Conservation (phyloP, 2,329 filamentous ascomycete species). For the Trichocomaceae sp. region DNA sequence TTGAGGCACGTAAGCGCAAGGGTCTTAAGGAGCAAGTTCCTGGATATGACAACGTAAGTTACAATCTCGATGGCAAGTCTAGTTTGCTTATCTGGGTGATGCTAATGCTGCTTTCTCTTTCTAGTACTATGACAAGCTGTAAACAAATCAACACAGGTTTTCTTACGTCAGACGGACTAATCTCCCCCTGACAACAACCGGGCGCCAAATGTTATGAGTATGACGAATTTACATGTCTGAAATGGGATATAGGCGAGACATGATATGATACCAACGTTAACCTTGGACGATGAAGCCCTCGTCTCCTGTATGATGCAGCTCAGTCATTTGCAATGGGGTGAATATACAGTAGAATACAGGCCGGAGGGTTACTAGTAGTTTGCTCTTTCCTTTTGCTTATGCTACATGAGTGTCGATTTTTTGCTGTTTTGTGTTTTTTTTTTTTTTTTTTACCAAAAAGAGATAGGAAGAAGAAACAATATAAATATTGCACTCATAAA, state of each 20-base stretch:
- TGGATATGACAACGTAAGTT: slow-evolving; percentile 88
- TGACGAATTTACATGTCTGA: slow-evolving; percentile 33
- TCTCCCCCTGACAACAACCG: slow-evolving; percentile 31
- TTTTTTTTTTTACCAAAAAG: slow-evolving; percentile 22
- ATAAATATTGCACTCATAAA: slow-evolving; percentile 14
- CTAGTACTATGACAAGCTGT: slow-evolving; percentile 99
- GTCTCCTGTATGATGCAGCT: slow-evolving; percentile 13
- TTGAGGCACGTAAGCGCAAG: slow-evolving; percentile 96
- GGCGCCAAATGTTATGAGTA: slow-evolving; percentile 37
- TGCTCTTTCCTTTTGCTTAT: slow-evolving; percentile 20
- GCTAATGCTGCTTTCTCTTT: slow-evolving; percentile 31
- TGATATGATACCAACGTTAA: slow-evolving; percentile 16
- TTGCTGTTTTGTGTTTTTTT: slow-evolving; percentile 23
- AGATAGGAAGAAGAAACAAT: slow-evolving; percentile 26
- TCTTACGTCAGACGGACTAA: slow-evolving; percentile 29
- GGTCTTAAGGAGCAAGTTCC: slow-evolving; percentile 96
- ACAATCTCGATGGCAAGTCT: neutral
- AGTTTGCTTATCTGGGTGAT: slow-evolving; percentile 22
- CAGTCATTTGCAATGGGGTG: slow-evolving; percentile 14
- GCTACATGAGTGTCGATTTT: slow-evolving; percentile 24
- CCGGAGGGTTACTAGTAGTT: slow-evolving; percentile 20
- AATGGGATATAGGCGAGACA: slow-evolving; percentile 11
- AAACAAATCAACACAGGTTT: slow-evolving; percentile 44
- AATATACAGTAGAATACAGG: slow-evolving; percentile 27
- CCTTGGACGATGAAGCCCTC: slow-evolving; percentile 10